phyloP scores from a whole-genome alignment of 2,329 filamentous ascomycete species.

The Huntiella decipiens region DNA sequence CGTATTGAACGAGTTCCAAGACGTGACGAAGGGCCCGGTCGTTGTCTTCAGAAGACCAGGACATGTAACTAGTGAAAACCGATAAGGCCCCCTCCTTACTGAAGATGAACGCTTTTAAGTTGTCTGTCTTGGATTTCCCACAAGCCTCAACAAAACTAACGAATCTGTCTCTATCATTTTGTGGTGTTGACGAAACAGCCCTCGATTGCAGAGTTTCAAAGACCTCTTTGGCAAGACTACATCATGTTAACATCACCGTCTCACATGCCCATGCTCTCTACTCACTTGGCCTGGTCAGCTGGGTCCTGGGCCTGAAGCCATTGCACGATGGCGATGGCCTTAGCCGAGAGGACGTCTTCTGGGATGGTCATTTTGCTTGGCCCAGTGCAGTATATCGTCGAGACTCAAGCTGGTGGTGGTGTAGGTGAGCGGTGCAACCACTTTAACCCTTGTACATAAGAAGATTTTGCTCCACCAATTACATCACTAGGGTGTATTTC shows the following conservation, averaged over 20 bases:
- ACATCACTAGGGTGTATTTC: no score
- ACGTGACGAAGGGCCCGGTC: conserved; percentile 44
- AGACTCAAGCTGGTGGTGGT: no score
- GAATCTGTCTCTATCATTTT: conserved; percentile 8
- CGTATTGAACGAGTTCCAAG: conserved; percentile 35
- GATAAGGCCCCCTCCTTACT: conserved; percentile 26
- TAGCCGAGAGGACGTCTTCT: conserved; percentile 7
- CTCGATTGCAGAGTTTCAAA: conserved; percentile 33
- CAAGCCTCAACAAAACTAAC: conserved; percentile 37
- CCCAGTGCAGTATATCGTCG: no score
- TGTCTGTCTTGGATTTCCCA: conserved; percentile 27
- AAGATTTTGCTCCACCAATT: no score
- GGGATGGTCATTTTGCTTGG: conserved; percentile 3
- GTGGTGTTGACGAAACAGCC: conserved; percentile 8
- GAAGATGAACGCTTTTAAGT: conserved; percentile 31
- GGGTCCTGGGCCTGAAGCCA: conserved; percentile 12
- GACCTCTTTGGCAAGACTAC: conserved; percentile 15
- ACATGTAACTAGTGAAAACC: conserved; percentile 43
- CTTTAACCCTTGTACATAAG: no score
- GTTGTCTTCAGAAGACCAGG: conserved; percentile 48
- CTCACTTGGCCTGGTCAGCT: conserved; percentile 8
- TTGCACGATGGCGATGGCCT: conserved; percentile 10
- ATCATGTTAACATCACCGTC: not conserved
- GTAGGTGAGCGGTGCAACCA: no score
- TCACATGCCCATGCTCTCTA: not conserved